Base-by-base conservation (phyloP, 2,329 filamentous ascomycete genomes). In the Cucurbitaria berberidis region DNA sequence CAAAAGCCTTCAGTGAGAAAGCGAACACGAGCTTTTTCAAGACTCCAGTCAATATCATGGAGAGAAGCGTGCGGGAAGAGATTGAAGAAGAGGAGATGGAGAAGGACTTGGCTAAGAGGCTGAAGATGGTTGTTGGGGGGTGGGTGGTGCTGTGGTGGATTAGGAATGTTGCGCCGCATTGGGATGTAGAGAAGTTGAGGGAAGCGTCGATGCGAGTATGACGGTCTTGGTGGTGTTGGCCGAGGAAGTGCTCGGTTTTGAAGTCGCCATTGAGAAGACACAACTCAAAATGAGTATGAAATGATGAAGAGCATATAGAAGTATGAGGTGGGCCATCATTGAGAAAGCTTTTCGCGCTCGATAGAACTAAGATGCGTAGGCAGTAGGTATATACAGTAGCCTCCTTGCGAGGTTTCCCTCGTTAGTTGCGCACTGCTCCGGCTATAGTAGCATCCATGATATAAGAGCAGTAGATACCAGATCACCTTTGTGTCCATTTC, bases 61-160 rank as follows among this genome's bases (percentile, higher is more conserved):
- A 51, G 13, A 38, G 32, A 27, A 22, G 26, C 1, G 42, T 35
- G 29, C 19, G 32, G 7, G 24, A 29, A 10, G 53, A 55, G 13
- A 27, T 49, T 3, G 40, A 43, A 8, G 53, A 54, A 43, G 47
- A 41, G 6, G 32, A 34, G 24, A 22, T 48, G 10, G 58, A 55
- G 27, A 44, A 34, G 34, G 19, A 26, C 40, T 8, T 53, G 2
- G 44, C 42, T 19, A 35, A 38, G n/a, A 30, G 39, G 5, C 21
- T 62, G 30, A 52, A 49, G 36, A 19, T 48, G 7, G 27, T 53
- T 18, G 27, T 32, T 19, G 48, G 47, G 6, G 46, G 40, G 21
- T 57, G 57, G 53, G 24, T 50, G 11, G 44, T 21, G 5, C n/a
- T 42, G 34, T 55, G 53, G 53, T 60, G 57, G 51, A 29, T 48